Evolutionary conservation across 2,329 filamentous ascomycete genomes (phyloP), one percentile per base, ranked within the genome.

Genomic region (Gnomoniopsis smithogilvyi): DNA sequence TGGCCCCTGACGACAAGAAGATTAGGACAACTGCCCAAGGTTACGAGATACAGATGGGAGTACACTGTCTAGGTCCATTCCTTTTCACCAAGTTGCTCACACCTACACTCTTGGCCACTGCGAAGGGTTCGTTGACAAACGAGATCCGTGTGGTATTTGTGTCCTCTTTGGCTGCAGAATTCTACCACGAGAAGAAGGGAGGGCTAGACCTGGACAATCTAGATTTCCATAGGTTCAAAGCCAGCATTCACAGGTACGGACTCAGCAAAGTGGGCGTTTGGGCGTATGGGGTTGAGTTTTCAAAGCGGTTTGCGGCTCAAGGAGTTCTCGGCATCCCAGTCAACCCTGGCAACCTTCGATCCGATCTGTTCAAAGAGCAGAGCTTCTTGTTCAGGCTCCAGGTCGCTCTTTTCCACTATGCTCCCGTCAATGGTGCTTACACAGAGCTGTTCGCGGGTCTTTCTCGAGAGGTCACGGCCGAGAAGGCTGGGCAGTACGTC

Each of bases 21-120:
- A 67, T 63, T 36, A 67, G 66, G 54, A 67, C 67, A 17, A 67
- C 67, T 26, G 63, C 65, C 7, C 60, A 62, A 34, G 57, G 57
- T 6, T 56, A 56, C 41, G 60, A 62, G 30, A 34, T 62, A 41
- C 46, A 56, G 24, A 46, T 62, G 2, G 60, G 57, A n/a, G 53
- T 56, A 21, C 60, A 62, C 49, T 34, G 30, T 36, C 38, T 62
- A 26, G 60, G 57, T 22, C 34, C 56, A 0, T 62, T 62, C 33
- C 52, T 62, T n/a, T 56, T 62, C 49, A 60, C 57, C 21, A 62
- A 60, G 52, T 30, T 62, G 12, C 47, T 62, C 19, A 62, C 56
- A 19, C 60, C 57, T 6, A 19, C 33, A 6, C 58, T 62, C 33
- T 19, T 48, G 34, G 77, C 77, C 3, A 66, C 80, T 3, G 41